phyloP scores from a whole-genome alignment of 371 early-diverging fungal species.

The Homolaphlyctis polyrhiza region DNA sequence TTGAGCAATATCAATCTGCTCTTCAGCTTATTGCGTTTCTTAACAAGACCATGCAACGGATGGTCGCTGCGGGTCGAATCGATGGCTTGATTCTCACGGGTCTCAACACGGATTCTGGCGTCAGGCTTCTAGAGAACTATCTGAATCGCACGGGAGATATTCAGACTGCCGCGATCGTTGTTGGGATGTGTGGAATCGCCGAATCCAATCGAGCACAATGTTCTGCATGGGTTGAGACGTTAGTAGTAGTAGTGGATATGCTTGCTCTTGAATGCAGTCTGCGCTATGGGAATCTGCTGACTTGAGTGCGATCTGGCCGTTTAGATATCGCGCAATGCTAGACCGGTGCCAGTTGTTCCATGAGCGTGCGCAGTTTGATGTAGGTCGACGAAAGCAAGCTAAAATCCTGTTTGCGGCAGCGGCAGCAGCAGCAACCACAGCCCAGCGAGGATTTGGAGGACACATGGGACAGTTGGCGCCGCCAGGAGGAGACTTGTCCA shows the following conservation, averaged over 20 bases:
- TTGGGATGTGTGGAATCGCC: constrained; percentile 45
- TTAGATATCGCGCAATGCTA: constrained; percentile 75
- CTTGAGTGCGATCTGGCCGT: background rate
- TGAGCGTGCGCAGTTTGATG: constrained; percentile 81
- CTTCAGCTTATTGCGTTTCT: constrained; percentile 48
- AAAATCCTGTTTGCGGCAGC: no score
- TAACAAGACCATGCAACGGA: constrained; percentile 37
- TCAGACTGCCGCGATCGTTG: constrained; percentile 76
- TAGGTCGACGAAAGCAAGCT: constrained; percentile 55
- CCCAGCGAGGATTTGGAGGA: no score
- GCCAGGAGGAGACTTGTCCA: constrained; percentile 1
- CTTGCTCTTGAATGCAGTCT: background rate
- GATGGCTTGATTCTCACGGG: constrained; percentile 77
- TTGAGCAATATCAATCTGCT: no score
- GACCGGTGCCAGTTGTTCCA: constrained; percentile 87
- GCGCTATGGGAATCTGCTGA: background rate
- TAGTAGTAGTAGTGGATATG: constrained; percentile 12
- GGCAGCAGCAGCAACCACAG: no score
- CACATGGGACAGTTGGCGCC: no score
- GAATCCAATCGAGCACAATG: constrained; percentile 59
- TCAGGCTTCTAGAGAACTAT: constrained; percentile 63
- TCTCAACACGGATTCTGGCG: constrained; percentile 32
- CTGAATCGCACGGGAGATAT: constrained; percentile 85
- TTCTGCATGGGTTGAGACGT: constrained; percentile 78
- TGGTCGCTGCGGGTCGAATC: constrained; percentile 57